phyloP scores from a whole-genome alignment of 306 rosid species.

The Pyrus betulifolia region DNA sequence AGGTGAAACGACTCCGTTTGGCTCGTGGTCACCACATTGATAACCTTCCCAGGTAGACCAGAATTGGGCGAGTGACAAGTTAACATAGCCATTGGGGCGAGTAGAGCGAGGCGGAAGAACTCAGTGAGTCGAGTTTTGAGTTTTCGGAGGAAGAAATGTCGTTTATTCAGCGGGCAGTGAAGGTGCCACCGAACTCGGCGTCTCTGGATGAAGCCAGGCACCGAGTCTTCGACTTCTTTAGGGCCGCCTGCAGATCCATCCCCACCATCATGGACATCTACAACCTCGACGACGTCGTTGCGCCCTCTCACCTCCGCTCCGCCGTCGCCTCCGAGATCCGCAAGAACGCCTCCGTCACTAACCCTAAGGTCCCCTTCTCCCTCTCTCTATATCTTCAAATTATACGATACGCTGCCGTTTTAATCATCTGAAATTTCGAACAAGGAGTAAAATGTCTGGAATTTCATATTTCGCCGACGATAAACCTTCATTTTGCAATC shows the following conservation, averaged over 20 bases:
- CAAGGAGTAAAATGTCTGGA: background rate
- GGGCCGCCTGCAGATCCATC: slow-evolving; percentile 64
- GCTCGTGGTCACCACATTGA: background rate
- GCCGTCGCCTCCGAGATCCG: slow-evolving; percentile 76
- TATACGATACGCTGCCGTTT: background rate
- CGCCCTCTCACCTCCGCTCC: slow-evolving; percentile 71
- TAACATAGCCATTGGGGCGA: background rate
- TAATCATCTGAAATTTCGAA: background rate
- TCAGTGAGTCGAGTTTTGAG: background rate
- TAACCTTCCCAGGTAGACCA: background rate
- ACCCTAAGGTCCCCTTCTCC: slow-evolving; percentile 56
- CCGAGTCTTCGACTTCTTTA: slow-evolving; percentile 78
- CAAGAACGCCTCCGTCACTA: slow-evolving; percentile 47
- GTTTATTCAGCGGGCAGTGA: slow-evolving; percentile 40
- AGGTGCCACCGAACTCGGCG: slow-evolving; percentile 82
- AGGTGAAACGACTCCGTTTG: background rate
- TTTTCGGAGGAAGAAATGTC: slow-evolving; percentile 33
- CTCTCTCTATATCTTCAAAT: background rate
- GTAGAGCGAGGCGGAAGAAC: slow-evolving; percentile 3
- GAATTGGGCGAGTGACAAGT: no score
- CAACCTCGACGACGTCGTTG: slow-evolving; percentile 59
- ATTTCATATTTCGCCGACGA: background rate
- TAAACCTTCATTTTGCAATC: background rate
- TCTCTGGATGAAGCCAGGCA: slow-evolving; percentile 71
- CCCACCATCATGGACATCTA: slow-evolving; percentile 76